Conservation (phyloP, 495 filamentous ascomycete species). For the Trichoderma virens region DNA sequence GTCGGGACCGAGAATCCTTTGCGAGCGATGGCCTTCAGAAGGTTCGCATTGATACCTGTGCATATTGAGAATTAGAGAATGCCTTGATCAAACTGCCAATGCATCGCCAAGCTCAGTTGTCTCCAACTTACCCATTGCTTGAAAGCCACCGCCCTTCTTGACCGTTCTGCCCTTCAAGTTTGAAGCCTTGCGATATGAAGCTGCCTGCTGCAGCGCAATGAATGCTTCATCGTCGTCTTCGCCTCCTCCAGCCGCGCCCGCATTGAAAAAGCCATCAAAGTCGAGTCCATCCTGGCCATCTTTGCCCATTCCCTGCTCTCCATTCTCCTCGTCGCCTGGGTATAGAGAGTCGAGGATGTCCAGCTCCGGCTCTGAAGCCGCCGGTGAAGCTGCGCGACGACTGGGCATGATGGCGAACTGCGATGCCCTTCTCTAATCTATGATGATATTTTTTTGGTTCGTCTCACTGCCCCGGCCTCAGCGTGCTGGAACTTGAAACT, state of each 20-base stretch:
- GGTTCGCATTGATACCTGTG: constrained; percentile 61
- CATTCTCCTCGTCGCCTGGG: constrained; percentile 37
- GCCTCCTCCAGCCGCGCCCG: constrained; percentile 27
- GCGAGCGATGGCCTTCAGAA: constrained; percentile 80
- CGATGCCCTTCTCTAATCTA: background rate
- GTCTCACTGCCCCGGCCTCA: background rate
- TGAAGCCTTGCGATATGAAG: constrained; percentile 73
- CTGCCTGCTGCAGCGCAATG: constrained; percentile 76
- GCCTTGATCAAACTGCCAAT: too few relatives aligned
- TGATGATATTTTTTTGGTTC: background rate
- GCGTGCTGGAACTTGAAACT: background rate
- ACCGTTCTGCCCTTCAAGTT: constrained; percentile 77
- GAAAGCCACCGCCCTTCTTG: constrained; percentile 94
- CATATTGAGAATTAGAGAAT: constrained; percentile 11
- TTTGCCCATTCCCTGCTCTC: constrained; percentile 16
- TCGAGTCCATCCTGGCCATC: constrained; percentile 26
- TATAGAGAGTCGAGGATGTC: constrained; percentile 83
- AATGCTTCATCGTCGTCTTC: constrained; percentile 76
- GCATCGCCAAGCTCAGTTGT: background rate
- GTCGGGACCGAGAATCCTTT: constrained; percentile 96
- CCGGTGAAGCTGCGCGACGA: constrained; percentile 59
- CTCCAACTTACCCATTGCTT: constrained; percentile 67
- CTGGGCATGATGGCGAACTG: constrained; percentile 20
- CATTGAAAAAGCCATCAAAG: constrained; percentile 34
- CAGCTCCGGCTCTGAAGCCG: constrained; percentile 80